phyloP scores from a whole-genome alignment of 129 eudicot species.

The Heracleum sosnowskyi region DNA sequence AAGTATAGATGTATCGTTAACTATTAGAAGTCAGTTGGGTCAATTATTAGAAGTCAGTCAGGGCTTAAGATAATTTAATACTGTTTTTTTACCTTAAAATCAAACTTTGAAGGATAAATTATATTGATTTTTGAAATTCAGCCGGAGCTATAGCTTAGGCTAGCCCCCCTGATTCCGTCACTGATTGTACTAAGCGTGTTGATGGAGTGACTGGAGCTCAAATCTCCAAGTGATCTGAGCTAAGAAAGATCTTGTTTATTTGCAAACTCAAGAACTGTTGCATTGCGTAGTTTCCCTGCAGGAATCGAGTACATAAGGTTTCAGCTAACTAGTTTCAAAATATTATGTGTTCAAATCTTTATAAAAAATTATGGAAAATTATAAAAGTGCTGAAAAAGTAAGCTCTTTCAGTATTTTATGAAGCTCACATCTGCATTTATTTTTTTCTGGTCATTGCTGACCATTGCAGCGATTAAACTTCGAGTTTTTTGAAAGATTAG shows the following conservation, averaged over 20 bases:
- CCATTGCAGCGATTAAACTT: conserved; percentile 55
- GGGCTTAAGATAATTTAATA: too few species aligned
- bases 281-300: conserved; percentile 44
- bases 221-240: conserved; percentile 57
- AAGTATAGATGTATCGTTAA: too few species aligned
- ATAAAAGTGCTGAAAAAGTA: background rate
- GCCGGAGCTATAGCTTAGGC: too few species aligned
- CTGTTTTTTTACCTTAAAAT: too few species aligned
- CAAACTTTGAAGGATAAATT: too few species aligned
- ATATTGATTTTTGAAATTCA: too few species aligned
- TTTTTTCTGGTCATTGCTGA: conserved; percentile 56
- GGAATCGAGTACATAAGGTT: background rate
- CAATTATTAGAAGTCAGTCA: too few species aligned
- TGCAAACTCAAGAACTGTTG: conserved; percentile 53
- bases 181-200: conserved; percentile 42
- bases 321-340: background rate
- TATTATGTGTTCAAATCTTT: background rate
- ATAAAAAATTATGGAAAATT: background rate
- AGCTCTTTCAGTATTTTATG: conserved; percentile 62
- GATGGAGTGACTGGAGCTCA: conserved; percentile 56
- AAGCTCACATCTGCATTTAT: conserved; percentile 65
- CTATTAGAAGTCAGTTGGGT: too few species aligned
- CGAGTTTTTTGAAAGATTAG: conserved; percentile 66
- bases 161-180: too few species aligned
- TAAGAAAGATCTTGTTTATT: conserved; percentile 72